These are phyloP conservation scores for Pichia thaimueangensis DNA, from an alignment of 805 yeast species.

Conservation along the genomic window DNA sequence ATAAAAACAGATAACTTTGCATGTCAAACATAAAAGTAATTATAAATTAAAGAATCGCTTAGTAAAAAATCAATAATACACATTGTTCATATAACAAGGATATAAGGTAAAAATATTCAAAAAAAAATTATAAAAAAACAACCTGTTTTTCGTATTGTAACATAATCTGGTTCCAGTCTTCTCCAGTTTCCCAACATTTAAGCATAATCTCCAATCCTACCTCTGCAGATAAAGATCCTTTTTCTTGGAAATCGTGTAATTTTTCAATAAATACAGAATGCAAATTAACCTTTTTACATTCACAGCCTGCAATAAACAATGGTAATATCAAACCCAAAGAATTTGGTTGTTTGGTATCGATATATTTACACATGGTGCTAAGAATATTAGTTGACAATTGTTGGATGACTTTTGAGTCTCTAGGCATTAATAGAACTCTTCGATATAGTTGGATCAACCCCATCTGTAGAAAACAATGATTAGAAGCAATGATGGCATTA, in stretches of 20 bases:
- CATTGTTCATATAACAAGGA: no score
- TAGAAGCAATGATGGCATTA: conserved; percentile 37
- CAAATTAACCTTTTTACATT: conserved; percentile 34
- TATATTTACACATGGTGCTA: conserved; percentile 30
- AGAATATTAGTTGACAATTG: conserved; percentile 38
- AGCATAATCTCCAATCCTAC: conserved; percentile 36
- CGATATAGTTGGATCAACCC: conserved; percentile 53
- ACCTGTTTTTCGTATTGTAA: conserved; percentile 36
- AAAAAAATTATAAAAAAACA: conserved; percentile 40
- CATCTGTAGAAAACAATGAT: conserved; percentile 45
- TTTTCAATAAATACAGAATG: conserved; percentile 35
- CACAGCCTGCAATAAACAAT: conserved; percentile 54
- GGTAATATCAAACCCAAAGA: conserved; percentile 53
- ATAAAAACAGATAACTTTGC: no score
- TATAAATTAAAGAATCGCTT: no score
- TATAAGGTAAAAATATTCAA: no score
- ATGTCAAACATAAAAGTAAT: no score
- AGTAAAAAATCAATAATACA: no score
- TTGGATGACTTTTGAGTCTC: conserved; percentile 41
- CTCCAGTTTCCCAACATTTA: conserved; percentile 47
- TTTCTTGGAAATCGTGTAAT: conserved; percentile 35
- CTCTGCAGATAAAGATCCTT: conserved; percentile 33
- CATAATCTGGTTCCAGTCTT: conserved; percentile 47
- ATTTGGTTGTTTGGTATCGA: conserved; percentile 43
- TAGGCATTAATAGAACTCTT: conserved; percentile 44